Evolutionary conservation across 768 basidiomycete genomes (phyloP), one percentile per base, ranked within the genome.

Genomic region (Fibroporia radiculosa): DNA sequence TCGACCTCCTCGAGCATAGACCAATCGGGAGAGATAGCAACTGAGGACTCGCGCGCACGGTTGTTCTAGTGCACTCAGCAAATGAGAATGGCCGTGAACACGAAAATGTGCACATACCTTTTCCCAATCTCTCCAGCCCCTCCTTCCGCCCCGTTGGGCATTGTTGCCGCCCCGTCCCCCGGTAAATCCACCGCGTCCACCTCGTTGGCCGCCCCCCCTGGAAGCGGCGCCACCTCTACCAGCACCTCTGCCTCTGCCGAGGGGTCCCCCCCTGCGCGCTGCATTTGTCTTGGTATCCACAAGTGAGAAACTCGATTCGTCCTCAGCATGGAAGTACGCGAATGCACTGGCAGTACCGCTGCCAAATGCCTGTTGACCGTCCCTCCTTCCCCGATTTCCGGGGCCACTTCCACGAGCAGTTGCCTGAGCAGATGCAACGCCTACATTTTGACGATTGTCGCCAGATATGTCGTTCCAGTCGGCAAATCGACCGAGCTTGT

Each of bases 321-420:
- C 96, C 66, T 98, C 96, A 47, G 88, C 93, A 65, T 97, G 93
- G 72, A 93, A 93, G 66, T 95, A 96, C 6, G 91, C 89, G 60
- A 97, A 97, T 12, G 91, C 90, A 55, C 82, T 93, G 10, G 89
- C 83, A 40, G 84, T 81, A 18, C 86, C 87, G 45, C 91, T 93
- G 28, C 92, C 93, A 59, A 90, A 95, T 2, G 89, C 89, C 58
- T 85, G 85, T 40, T 76, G 76, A 35, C 87, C 80, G 40, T 91
- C 87, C 40, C 84, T 73, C 55, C 84, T 76, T 44, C 84, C 75
- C 36, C 64, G 53, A 19, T 77, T 73, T 33, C 73, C 73, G 36
- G 70, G 56, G 3, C 69, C 71, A 34, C 66, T 64, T 28, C 73
- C 72, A 40, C 82, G 78, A n/a, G 66, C 52, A 65, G 54, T 76